phyloP scores from a whole-genome alignment of 768 basidiomycete species.

The Suillus bovinus region DNA sequence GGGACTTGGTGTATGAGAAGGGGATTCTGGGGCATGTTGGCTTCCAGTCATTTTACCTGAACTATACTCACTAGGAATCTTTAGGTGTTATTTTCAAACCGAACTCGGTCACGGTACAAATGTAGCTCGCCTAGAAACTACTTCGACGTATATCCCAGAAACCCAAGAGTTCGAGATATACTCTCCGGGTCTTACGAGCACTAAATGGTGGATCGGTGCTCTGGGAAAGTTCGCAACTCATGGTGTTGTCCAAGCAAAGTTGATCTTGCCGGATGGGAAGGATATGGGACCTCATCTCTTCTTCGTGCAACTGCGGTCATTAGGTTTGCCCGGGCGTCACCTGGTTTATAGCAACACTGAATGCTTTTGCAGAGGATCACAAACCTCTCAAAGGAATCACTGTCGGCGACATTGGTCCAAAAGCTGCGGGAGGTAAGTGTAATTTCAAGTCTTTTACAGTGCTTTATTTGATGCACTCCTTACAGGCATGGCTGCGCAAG shows the following conservation, averaged over 20 bases:
- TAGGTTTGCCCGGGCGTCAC: slow-evolving; percentile 41
- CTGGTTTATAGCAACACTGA: slow-evolving; percentile 1
- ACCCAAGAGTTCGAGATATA: slow-evolving; percentile 73
- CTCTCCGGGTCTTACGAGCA: slow-evolving; percentile 71
- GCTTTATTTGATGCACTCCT: not conserved
- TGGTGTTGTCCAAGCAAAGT: slow-evolving; percentile 73
- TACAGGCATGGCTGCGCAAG: slow-evolving; percentile 51
- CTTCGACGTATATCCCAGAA: slow-evolving; percentile 70
- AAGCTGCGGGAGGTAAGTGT: slow-evolving; percentile 33
- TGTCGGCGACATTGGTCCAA: slow-evolving; percentile 65
- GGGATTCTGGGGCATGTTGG: slow-evolving; percentile 54
- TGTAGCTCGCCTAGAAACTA: slow-evolving; percentile 69
- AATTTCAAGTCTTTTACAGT: not conserved
- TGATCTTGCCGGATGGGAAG: slow-evolving; percentile 60
- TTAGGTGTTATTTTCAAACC: slow-evolving; percentile 72
- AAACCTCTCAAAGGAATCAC: slow-evolving; percentile 57
- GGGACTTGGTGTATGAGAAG: slow-evolving; percentile 46
- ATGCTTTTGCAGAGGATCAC: slow-evolving; percentile 50
- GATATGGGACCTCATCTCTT: slow-evolving; percentile 76
- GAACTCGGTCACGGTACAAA: slow-evolving; percentile 81
- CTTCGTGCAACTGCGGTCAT: slow-evolving; percentile 64
- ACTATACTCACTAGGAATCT: not conserved
- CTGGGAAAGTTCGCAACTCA: slow-evolving; percentile 74
- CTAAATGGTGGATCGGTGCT: slow-evolving; percentile 84
- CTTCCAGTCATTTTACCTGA: not conserved